Evolutionary conservation across 2,329 filamentous ascomycete genomes (phyloP).

Genomic region (Pseudocercospora macadamiae): DNA sequence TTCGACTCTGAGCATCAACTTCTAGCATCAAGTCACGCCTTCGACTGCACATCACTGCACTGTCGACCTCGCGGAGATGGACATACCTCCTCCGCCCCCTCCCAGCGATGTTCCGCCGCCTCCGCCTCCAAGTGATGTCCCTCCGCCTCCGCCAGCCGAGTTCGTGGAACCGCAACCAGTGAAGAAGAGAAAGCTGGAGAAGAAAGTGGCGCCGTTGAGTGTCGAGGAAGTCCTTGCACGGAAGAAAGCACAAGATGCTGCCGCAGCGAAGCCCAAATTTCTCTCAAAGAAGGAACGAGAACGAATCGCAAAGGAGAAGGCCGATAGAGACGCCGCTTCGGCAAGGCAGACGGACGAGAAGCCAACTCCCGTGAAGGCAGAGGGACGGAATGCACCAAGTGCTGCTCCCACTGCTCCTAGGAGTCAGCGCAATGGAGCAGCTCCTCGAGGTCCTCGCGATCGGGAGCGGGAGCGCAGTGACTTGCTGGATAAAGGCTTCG

Average conservation of each 20-base stretch:
- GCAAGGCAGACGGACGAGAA: constrained; percentile 58
- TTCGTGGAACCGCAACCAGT: no score
- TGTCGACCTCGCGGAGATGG: not conserved
- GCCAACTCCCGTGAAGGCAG: constrained; percentile 12
- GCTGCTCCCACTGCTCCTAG: constrained; percentile 69
- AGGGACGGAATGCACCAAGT: constrained; percentile 5
- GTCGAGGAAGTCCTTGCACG: constrained; percentile 83
- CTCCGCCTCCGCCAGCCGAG: constrained; percentile 10
- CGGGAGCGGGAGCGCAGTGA: constrained; percentile 22
- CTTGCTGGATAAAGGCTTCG: constrained; percentile 49
- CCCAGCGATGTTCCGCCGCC: constrained; percentile 26
- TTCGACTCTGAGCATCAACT: not conserved
- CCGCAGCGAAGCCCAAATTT: constrained; percentile 85
- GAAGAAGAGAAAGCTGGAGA: constrained; percentile 55
- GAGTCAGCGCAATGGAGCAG: constrained; percentile 61
- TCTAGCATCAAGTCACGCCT: not conserved
- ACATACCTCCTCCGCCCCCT: constrained; percentile 20
- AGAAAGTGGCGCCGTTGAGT: constrained; percentile 64
- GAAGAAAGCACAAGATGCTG: constrained; percentile 83
- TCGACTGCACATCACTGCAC: not conserved
- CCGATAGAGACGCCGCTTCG: constrained; percentile 68
- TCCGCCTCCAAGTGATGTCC: constrained; percentile 16
- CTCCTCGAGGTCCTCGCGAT: constrained; percentile 53
- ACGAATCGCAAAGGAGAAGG: constrained; percentile 75
- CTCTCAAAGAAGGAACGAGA: constrained; percentile 82